Conservation (phyloP, 2,329 filamentous ascomycete genomes). For the Paraconiothyrium sp. region DNA sequence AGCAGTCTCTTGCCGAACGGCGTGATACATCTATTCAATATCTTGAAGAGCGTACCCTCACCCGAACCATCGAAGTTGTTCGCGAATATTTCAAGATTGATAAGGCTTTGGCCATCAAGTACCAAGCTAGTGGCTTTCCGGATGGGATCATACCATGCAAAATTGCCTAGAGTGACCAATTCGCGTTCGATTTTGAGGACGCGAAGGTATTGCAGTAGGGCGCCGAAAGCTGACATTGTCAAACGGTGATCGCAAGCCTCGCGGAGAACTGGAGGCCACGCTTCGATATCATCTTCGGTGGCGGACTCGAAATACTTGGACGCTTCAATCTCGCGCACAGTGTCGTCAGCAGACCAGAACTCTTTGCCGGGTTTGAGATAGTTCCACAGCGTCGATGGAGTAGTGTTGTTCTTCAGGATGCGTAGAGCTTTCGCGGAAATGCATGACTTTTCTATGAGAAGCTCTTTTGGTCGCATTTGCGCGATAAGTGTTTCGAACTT, state of each 20-base stretch:
- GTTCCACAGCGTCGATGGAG: slow-evolving; percentile 94
- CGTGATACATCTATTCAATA: slow-evolving; percentile 93
- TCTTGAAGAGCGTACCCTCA: slow-evolving; percentile 87
- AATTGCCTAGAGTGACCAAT: slow-evolving; percentile 88
- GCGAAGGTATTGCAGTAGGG: slow-evolving; percentile 85
- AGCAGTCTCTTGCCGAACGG: slow-evolving; percentile 97
- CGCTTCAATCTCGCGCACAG: slow-evolving; percentile 80
- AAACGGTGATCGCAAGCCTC: slow-evolving; percentile 80
- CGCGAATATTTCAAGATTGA: slow-evolving; percentile 96
- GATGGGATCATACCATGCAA: slow-evolving; percentile 91
- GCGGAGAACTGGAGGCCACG: slow-evolving; percentile 80
- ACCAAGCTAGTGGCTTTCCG: slow-evolving; percentile 88
- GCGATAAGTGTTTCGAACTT: slow-evolving; percentile 98
- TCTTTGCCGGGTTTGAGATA: slow-evolving; percentile 85
- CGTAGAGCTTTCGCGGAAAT: slow-evolving; percentile 89
- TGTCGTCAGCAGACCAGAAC: slow-evolving; percentile 88
- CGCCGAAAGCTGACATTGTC: slow-evolving; percentile 90
- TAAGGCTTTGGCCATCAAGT: slow-evolving; percentile 92
- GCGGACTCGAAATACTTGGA: slow-evolving; percentile 79
- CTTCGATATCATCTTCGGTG: slow-evolving; percentile 66
- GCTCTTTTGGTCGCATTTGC: slow-evolving; percentile 86
- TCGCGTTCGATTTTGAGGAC: slow-evolving; percentile 86
- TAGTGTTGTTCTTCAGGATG: slow-evolving; percentile 95
- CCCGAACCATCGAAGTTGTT: slow-evolving; percentile 88
- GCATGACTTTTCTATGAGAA: slow-evolving; percentile 83